These are phyloP conservation scores for Chaetomium cochliodes DNA, from an alignment of 495 filamentous ascomycete genomes.

Conservation along the genomic window DNA sequence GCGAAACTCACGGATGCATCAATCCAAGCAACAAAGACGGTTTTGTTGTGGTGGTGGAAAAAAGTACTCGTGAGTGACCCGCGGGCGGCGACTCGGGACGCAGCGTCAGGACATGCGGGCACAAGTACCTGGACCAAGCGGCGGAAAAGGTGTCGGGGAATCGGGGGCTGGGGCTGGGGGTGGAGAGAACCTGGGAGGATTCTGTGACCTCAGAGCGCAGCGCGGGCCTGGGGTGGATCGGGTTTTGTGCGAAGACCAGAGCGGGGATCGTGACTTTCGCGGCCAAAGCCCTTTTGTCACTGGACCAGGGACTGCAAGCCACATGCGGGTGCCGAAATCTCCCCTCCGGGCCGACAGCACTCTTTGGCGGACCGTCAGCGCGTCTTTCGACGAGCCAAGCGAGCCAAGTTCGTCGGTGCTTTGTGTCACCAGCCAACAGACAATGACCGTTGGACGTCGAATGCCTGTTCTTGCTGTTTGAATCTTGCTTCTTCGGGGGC, in stretches of 20 bases:
- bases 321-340: conserved; percentile 1
- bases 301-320: conserved; percentile 9
- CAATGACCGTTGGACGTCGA: background rate
- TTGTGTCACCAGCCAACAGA: background rate
- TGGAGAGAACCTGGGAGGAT: conserved; percentile 23
- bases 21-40: conserved; percentile 24
- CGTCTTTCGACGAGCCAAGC: background rate
- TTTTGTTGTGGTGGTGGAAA: conserved; percentile 21
- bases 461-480: background rate
- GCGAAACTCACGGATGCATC: conserved; percentile 26
- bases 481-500: conserved; percentile 2
- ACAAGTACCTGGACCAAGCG: conserved; percentile 33
- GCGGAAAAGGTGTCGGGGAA: conserved; percentile 21
- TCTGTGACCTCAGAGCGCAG: conserved; percentile 25
- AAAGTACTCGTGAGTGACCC: conserved; percentile 33
- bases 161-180: conserved; percentile 26
- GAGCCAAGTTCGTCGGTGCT: background rate
- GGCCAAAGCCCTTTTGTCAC: conserved; percentile 4
- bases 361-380: background rate
- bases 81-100: conserved; percentile 30
- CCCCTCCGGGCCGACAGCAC: background rate
- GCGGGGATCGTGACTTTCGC: conserved; percentile 22
- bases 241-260: conserved; percentile 27
- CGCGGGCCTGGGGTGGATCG: conserved; percentile 27
- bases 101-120: conserved; percentile 27